Percentiles rank a stretch among this genome's conserved stretches.
phyloP scores from a whole-genome alignment of 2,329 filamentous ascomycete genomes.

The Aspergillus proliferans region DNA sequence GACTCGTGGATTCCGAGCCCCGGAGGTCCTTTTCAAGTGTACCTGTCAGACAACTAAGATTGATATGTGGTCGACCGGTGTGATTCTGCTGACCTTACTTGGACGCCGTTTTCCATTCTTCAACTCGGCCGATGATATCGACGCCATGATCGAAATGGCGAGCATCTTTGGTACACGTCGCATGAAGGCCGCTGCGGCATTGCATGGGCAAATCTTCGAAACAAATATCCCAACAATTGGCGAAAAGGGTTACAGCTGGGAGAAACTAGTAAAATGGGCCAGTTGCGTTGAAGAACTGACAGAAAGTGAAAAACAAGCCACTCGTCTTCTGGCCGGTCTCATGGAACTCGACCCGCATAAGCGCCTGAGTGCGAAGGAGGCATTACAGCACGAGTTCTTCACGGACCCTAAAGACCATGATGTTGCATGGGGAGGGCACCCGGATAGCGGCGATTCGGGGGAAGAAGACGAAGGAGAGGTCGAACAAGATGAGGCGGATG shows the following conservation, averaged over 20 bases:
- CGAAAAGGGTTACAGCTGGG: constrained; percentile 74
- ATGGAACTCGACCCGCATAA: constrained; percentile 41
- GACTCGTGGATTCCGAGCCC: constrained; percentile 89
- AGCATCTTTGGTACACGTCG: constrained; percentile 82
- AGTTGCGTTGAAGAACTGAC: constrained; percentile 64
- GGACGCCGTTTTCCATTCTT: constrained; percentile 95
- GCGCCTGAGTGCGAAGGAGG: constrained; percentile 38
- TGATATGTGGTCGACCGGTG: constrained; percentile 93
- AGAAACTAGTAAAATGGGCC: constrained; percentile 94
- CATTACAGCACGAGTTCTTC: constrained; percentile 42
- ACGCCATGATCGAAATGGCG: constrained; percentile 94
- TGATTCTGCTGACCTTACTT: constrained; percentile 93
- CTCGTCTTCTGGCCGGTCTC: constrained; percentile 36
- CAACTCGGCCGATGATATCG: constrained; percentile 96
- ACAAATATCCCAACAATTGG: constrained; percentile 88
- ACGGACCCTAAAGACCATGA: constrained; percentile 35
- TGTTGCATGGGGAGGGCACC: constrained; percentile 35
- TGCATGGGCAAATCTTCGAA: constrained; percentile 89
- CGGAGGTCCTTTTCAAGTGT: constrained; percentile 95
- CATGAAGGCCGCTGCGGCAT: constrained; percentile 74
- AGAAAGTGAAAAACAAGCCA: constrained; percentile 41
- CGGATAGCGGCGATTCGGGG: constrained; percentile 29
- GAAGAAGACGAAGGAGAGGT: constrained; percentile 27
- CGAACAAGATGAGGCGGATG: constrained; percentile 30
- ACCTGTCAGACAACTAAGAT: constrained; percentile 90